Conservation (phyloP, 768 basidiomycete genomes). For the Hericium alpestre region DNA sequence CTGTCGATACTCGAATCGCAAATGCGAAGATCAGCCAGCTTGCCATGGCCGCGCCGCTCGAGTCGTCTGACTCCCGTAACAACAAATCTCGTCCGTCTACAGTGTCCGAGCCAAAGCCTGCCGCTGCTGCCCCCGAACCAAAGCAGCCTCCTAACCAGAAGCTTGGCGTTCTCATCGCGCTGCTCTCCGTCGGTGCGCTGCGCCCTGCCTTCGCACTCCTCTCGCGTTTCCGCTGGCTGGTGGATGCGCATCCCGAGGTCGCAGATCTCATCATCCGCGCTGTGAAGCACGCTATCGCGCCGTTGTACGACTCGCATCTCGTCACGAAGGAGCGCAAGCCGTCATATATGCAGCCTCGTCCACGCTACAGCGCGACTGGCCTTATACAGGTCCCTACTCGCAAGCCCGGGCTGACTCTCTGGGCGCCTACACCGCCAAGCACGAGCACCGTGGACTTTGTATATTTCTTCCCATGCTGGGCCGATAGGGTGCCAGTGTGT, state of each 20-base stretch:
- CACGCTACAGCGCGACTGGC: conserved; percentile 53
- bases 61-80: conserved; percentile 33
- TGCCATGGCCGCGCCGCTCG: conserved; percentile 77
- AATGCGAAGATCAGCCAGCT: conserved; percentile 66
- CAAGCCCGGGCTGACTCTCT: conserved; percentile 60
- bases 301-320: conserved; percentile 46
- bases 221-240: conserved; percentile 76
- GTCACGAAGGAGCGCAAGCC: conserved; percentile 49
- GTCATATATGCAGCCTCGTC: conserved; percentile 52
- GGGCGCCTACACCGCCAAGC: conserved; percentile 72
- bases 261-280: conserved; percentile 80
- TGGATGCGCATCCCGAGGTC: conserved; percentile 70
- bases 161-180: conserved; percentile 60
- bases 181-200: conserved; percentile 82
- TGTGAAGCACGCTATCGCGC: conserved; percentile 55
- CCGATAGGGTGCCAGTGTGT: conserved; percentile 57
- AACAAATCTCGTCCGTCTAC: conserved; percentile 30
- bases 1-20: conserved; percentile 53
- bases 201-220: conserved; percentile 70
- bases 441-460: conserved; percentile 69
- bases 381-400: conserved; percentile 40
- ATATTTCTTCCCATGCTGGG: conserved; percentile 88
- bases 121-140: conserved; percentile 24
- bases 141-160: conserved; percentile 59
- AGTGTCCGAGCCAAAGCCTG: conserved; percentile 26